These are phyloP conservation scores for Pyrenochaeta sp. DNA, from an alignment of 2,329 filamentous ascomycete species.

Conservation along the genomic window DNA sequence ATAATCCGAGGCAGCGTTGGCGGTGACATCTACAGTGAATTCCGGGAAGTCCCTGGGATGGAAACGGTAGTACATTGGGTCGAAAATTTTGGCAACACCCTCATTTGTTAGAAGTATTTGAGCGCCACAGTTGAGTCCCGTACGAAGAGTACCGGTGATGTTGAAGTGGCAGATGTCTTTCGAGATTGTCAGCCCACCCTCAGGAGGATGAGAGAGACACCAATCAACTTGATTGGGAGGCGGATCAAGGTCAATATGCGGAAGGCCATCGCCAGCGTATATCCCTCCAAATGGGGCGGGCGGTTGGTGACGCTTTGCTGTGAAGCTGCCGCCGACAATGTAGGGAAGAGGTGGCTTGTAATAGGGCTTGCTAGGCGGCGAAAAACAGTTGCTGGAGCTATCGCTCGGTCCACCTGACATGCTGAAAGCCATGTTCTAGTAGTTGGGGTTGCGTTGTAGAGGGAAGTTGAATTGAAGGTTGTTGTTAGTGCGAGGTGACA, in stretches of 20 bases:
- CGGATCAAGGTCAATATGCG: no score
- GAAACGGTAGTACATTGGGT: conserved; percentile 9
- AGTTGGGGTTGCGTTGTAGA: background rate
- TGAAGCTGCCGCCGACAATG: background rate
- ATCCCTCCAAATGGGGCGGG: background rate
- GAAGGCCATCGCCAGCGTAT: no score
- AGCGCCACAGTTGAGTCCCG: conserved; percentile 4
- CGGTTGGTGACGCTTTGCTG: background rate
- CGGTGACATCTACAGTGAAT: background rate
- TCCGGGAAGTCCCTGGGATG: background rate
- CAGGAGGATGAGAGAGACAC: conserved; percentile 1
- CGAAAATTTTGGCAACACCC: conserved; percentile 16
- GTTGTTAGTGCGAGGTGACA: background rate
- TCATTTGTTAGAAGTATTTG: conserved; percentile 6
- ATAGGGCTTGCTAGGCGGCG: background rate
- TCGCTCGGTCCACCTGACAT: background rate
- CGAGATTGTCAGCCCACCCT: background rate
- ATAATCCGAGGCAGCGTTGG: background rate
- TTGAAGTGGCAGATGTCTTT: background rate
- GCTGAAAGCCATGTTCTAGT: background rate
- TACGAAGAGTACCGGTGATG: background rate
- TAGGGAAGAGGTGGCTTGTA: background rate
- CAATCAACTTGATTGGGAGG: background rate
- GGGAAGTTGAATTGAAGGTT: background rate
- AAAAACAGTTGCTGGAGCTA: background rate